Base-by-base conservation (phyloP, 331 rosid genomes). In the Quercus phellos region DNA sequence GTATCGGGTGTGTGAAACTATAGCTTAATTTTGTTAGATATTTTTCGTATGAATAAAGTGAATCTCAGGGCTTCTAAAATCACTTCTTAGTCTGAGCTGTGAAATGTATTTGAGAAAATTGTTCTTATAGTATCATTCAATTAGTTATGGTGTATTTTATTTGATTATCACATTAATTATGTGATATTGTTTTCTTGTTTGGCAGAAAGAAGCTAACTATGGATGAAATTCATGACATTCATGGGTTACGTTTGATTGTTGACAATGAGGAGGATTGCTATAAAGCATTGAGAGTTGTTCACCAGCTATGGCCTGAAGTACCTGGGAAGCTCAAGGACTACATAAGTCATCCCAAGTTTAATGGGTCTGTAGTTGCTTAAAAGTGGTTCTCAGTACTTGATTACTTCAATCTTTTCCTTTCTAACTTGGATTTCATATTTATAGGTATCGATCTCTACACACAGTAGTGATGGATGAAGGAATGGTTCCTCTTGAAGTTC, bases 241-340 rank as follows among this genome's bases (percentile, higher is more conserved):
- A 91, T 64, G 99, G 98, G 54, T 80, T 95, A 32, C 97, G 99
- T 59, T 90, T 95, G 85, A 91, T 95, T 68, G 94, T 91, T 73
- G 89, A 95, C 59, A 88, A 90, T 66, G 98, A 91, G 85, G 94
- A 90, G 84, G 98, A 95, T 74, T 95, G 99, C 76, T 88, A 90
- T 46, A 86, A 84, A 78, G 96, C 98, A 67, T 81, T 95, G 75
- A 76, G 78, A 76, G 78, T 90, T 66, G 96, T 95, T 85, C 94
- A 90, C 71, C 82, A 64, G 78, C 68, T 95, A 51, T 95, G 99
- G 99, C 73, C 91, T 18, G 96, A 89, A 85, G 92, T 95, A 34
- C 91, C 96, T 4, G 96, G 94, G 55, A 92, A 89, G 89, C 83
- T 83, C 78, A 95, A 95, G 85, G 98, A 95, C 86, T 95, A 95